These are phyloP conservation scores for Andrographis paniculata DNA, from an alignment of 305 asterid species.

Conservation along the genomic window DNA sequence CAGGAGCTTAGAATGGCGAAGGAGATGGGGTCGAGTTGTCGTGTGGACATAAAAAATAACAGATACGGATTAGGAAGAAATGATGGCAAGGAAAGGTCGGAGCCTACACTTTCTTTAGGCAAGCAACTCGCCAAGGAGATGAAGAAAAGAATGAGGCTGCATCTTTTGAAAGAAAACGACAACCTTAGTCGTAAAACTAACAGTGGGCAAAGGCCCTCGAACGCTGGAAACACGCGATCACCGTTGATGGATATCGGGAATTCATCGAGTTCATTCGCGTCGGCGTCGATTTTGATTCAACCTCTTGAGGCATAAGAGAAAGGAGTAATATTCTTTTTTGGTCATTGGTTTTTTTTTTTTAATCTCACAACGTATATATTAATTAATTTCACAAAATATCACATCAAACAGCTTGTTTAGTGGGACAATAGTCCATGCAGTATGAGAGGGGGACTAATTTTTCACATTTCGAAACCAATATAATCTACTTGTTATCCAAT, in stretches of 20 bases:
- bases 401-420: too few relatives aligned
- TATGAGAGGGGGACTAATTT: too few relatives aligned
- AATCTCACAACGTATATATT: too few relatives aligned
- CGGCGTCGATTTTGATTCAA: too few relatives aligned
- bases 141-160: slow-evolving; percentile 39
- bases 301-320: too few relatives aligned
- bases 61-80: neutral
- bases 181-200: slow-evolving; percentile 11
- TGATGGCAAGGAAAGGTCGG: slow-evolving; percentile 12
- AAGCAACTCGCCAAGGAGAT: slow-evolving; percentile 69
- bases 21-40: slow-evolving; percentile 10
- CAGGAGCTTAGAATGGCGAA: slow-evolving; percentile 27
- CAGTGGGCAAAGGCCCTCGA: slow-evolving; percentile 19
- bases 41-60: slow-evolving; percentile 19
- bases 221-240: slow-evolving; percentile 24
- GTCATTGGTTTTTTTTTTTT: too few relatives aligned
- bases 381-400: too few relatives aligned
- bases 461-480: too few relatives aligned
- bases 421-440: too few relatives aligned
- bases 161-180: slow-evolving; percentile 27
- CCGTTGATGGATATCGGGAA: slow-evolving; percentile 47
- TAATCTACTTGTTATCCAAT: too few relatives aligned
- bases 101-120: slow-evolving; percentile 41
- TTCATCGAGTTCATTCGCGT: too few relatives aligned
- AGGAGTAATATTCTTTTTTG: too few relatives aligned